Percentiles rank a stretch among this genome's conserved stretches.
Evolutionary conservation across 1,284 basidiomycete genomes (phyloP).

Genomic region (Ceratobasidium sp.): DNA sequence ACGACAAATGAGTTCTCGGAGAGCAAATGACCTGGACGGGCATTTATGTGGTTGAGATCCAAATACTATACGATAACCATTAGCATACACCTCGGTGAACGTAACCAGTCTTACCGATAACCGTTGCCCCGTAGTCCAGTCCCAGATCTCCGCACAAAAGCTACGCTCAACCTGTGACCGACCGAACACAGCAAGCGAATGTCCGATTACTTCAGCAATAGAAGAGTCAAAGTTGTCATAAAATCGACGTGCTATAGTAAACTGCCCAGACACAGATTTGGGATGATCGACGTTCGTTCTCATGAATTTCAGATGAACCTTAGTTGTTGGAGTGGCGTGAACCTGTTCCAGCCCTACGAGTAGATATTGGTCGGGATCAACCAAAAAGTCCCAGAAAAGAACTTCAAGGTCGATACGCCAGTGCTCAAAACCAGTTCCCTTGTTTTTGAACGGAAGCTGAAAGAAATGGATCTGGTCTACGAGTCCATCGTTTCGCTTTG

Average conservation of each 20-base stretch:
- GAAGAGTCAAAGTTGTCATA: not conserved
- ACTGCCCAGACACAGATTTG: not conserved
- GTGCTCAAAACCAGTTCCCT: not conserved
- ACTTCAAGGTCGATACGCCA: not conserved
- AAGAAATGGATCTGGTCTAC: not conserved
- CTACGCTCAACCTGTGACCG: not conserved
- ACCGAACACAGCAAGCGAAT: not conserved
- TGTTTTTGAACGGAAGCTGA: slow-evolving; percentile 18
- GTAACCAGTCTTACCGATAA: slow-evolving; percentile 3
- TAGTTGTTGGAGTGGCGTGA: not conserved
- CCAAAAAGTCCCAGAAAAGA: too few relatives aligned
- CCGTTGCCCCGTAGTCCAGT: slow-evolving; percentile 16
- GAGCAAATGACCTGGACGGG: not conserved
- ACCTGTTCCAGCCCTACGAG: not conserved
- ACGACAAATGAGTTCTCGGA: too few relatives aligned
- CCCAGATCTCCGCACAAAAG: not conserved
- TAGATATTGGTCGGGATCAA: slow-evolving; percentile 28
- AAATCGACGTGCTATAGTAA: not conserved
- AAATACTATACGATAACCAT: not conserved
- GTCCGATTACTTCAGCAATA: not conserved
- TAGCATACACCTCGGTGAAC: not conserved
- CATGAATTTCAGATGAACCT: slow-evolving; percentile 10
- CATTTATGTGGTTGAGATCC: not conserved
- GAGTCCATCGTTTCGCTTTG: too few relatives aligned
- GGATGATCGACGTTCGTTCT: not conserved